phyloP scores from a whole-genome alignment of 768 basidiomycete species.

The Termitomyces sp. region DNA sequence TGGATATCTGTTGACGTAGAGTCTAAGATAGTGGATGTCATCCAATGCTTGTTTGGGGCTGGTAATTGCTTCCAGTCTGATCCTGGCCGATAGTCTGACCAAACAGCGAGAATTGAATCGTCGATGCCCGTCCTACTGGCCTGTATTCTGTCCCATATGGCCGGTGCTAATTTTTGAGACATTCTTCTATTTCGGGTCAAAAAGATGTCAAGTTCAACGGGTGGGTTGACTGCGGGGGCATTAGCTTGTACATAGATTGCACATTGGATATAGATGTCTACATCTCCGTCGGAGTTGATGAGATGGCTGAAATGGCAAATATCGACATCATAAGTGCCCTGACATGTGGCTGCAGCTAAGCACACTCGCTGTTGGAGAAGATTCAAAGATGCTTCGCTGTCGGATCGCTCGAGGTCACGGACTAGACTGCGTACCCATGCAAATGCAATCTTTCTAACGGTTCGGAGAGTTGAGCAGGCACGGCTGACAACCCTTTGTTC shows the following conservation, averaged over 20 bases:
- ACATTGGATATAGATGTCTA: constrained; percentile 22
- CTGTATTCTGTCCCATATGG: constrained; percentile 5
- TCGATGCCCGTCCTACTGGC: constrained; percentile 9
- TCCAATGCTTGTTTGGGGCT: constrained; percentile 25
- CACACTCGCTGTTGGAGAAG: constrained; percentile 6
- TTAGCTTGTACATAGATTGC: constrained; percentile 25
- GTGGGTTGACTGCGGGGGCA: constrained; percentile 8
- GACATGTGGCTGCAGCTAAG: constrained; percentile 7
- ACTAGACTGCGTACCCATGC: constrained; percentile 2
- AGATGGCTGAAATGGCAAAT: constrained; percentile 5
- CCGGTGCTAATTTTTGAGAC: constrained; percentile 21
- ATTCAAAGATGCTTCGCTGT: background rate
- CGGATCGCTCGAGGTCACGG: background rate
- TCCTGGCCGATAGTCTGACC: constrained; percentile 16
- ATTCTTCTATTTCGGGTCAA: constrained; percentile 29
- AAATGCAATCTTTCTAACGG: constrained; percentile 9
- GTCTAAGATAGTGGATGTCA: constrained; percentile 14
- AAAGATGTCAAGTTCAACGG: constrained; percentile 16
- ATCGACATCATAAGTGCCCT: constrained; percentile 24
- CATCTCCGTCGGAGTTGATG: constrained; percentile 21
- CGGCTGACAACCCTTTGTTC: constrained; percentile 12
- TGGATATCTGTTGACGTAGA: background rate
- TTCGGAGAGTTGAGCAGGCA: constrained; percentile 26
- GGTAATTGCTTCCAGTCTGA: constrained; percentile 20
- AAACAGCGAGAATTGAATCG: constrained; percentile 14